These are phyloP conservation scores for Crithidia mellificae DNA, from an alignment of 208 protist species.

Conservation along the genomic window DNA sequence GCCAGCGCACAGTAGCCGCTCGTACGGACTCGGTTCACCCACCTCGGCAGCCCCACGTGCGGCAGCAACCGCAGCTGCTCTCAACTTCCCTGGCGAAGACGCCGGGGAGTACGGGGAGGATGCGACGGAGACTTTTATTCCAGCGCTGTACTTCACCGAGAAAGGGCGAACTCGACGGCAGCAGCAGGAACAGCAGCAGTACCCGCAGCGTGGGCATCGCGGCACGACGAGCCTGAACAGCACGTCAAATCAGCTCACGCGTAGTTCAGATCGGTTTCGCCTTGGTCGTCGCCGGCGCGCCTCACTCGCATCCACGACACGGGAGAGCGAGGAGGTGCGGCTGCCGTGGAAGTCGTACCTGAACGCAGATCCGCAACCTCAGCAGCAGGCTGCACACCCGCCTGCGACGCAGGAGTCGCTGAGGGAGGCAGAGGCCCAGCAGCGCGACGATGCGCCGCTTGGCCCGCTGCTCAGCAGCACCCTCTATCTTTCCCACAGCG, in stretches of 20 bases:
- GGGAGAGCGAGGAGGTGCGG: not conserved
- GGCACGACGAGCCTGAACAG: not conserved
- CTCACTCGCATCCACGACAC: not conserved
- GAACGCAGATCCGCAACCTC: too few relatives aligned
- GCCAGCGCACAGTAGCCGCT: too few relatives aligned
- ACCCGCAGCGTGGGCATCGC: not conserved
- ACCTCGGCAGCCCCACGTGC: not conserved
- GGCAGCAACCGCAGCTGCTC: not conserved
- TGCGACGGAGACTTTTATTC: slow-evolving; percentile 13
- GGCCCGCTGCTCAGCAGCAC: not conserved
- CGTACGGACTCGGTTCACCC: too few relatives aligned
- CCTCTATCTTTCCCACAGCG: not conserved
- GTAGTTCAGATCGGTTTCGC: not conserved
- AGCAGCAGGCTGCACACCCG: not conserved
- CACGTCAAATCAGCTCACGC: not conserved
- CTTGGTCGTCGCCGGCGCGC: not conserved
- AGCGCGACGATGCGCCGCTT: not conserved
- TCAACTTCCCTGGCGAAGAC: not conserved
- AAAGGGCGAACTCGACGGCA: slow-evolving; percentile 4
- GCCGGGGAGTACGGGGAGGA: slow-evolving; percentile 23
- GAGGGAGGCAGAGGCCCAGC: not conserved
- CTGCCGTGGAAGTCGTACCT: slow-evolving; percentile 1
- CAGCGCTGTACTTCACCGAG: slow-evolving; percentile 24
- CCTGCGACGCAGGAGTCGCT: not conserved
- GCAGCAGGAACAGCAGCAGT: not conserved